Evolutionary conservation across 2,329 filamentous ascomycete species (phyloP).

Genomic region (Aspergillus ochraceus): DNA sequence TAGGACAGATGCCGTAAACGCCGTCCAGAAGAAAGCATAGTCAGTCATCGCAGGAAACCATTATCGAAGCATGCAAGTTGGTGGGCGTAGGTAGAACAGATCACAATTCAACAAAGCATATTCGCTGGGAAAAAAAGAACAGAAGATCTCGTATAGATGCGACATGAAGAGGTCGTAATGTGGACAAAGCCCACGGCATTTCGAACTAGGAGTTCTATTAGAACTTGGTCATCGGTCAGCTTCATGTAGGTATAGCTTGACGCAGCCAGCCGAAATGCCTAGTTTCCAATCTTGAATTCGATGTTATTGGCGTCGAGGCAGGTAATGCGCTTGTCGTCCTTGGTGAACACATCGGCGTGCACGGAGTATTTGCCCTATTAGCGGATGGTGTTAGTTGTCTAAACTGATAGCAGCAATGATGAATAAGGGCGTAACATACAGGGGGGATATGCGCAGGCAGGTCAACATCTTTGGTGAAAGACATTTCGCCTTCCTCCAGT

Average conservation of each 20-base stretch:
- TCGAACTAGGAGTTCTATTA: not conserved
- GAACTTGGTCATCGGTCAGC: not conserved
- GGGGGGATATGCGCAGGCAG: conserved; percentile 85
- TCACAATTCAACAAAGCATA: not conserved
- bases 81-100: not conserved
- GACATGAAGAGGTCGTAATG: conserved; percentile 1
- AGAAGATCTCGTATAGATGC: not conserved
- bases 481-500: conserved; percentile 73
- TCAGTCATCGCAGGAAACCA: conserved; percentile 1
- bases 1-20: conserved; percentile 12
- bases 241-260: not conserved
- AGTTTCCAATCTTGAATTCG: conserved; percentile 24
- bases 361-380: conserved; percentile 84
- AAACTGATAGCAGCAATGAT: not conserved
- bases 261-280: not conserved
- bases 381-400: conserved; percentile 10
- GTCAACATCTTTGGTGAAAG: conserved; percentile 76
- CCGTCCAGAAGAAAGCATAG: conserved; percentile 11
- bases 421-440: conserved; percentile 55
- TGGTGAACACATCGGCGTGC: conserved; percentile 77
- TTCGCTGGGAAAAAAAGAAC: conserved; percentile 1
- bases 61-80: conserved; percentile 2
- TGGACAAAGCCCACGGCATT: not conserved
- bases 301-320: conserved; percentile 70
- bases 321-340: conserved; percentile 73